Percentiles rank a stretch among this genome's conserved stretches.
Evolutionary conservation across 495 filamentous ascomycete species (phyloP).

Genomic region (Cudoniella acicularis): DNA sequence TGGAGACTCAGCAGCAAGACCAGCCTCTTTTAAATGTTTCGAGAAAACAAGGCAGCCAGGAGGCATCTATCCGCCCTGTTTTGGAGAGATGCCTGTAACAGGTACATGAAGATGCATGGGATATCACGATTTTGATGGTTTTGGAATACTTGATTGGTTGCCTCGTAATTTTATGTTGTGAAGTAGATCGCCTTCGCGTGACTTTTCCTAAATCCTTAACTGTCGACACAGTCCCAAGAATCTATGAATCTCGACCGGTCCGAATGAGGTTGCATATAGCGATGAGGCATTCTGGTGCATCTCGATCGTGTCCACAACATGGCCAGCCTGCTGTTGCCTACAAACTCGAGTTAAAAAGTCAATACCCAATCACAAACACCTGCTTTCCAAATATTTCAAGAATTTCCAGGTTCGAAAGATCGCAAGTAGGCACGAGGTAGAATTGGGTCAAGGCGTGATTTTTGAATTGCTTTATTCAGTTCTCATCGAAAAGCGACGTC

Average conservation of each 20-base stretch:
- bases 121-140: background rate
- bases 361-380: conserved; percentile 11
- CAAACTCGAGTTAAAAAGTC: conserved; percentile 4
- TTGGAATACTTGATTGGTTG: background rate
- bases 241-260: too few species aligned
- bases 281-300: too few species aligned
- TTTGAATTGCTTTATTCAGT: conserved; percentile 28
- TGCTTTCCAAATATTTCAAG: conserved; percentile 8
- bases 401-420: conserved; percentile 10
- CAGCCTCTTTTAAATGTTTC: conserved; percentile 12
- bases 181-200: background rate
- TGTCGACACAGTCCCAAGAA: too few species aligned
- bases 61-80: conserved; percentile 19
- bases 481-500: conserved; percentile 28
- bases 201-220: too few species aligned
- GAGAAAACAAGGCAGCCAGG: conserved; percentile 14
- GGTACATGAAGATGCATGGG: background rate
- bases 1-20: conserved; percentile 11
- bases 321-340: conserved; percentile 7
- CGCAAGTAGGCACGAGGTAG: conserved; percentile 6
- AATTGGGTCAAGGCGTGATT: conserved; percentile 8
- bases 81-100: background rate
- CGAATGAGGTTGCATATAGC: background rate
- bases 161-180: background rate
- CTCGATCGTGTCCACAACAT: background rate